phyloP scores from a whole-genome alignment of 768 basidiomycete species.

The Hortiboletus campestris region DNA sequence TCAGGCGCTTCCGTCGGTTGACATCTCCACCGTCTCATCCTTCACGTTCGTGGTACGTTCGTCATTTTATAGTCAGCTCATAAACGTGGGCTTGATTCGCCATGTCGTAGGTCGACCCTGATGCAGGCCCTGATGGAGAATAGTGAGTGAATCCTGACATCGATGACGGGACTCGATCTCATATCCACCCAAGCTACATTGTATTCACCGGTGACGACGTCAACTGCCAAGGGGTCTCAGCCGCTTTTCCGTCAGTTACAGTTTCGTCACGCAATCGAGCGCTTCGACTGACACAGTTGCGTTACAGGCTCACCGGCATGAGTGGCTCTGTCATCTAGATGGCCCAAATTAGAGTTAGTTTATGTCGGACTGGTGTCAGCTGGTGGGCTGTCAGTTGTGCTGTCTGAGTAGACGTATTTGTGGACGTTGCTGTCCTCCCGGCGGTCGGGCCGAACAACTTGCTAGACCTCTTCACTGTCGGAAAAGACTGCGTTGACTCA shows the following conservation, averaged over 20 bases:
- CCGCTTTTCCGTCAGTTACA: conserved; percentile 50
- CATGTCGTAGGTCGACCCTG: conserved; percentile 48
- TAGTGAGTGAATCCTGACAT: conserved; percentile 46
- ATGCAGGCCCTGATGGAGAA: conserved; percentile 50
- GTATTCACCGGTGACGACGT: conserved; percentile 46
- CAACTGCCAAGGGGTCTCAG: conserved; percentile 46
- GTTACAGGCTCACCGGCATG: conserved; percentile 55
- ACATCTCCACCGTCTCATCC: conserved; percentile 48
- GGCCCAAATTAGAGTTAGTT: conserved; percentile 22
- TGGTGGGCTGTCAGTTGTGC: too few species aligned
- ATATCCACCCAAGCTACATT: conserved; percentile 49
- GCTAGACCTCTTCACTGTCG: conserved; percentile 27
- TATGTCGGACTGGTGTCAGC: too few species aligned
- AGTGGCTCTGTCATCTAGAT: conserved; percentile 33
- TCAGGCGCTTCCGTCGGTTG: conserved; percentile 53
- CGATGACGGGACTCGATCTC: not conserved
- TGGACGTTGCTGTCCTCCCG: conserved; percentile 1
- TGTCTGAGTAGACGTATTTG: conserved; percentile 27
- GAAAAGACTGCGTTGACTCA: conserved; percentile 25
- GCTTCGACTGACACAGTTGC: not conserved
- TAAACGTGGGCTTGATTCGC: not conserved
- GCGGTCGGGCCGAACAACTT: conserved; percentile 23
- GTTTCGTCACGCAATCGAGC: not conserved
- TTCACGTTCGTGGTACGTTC: conserved; percentile 56
- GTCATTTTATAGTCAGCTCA: not conserved